phyloP scores from a whole-genome alignment of 2,329 filamentous ascomycete species.

The Allantophomopsis cytisporea region DNA sequence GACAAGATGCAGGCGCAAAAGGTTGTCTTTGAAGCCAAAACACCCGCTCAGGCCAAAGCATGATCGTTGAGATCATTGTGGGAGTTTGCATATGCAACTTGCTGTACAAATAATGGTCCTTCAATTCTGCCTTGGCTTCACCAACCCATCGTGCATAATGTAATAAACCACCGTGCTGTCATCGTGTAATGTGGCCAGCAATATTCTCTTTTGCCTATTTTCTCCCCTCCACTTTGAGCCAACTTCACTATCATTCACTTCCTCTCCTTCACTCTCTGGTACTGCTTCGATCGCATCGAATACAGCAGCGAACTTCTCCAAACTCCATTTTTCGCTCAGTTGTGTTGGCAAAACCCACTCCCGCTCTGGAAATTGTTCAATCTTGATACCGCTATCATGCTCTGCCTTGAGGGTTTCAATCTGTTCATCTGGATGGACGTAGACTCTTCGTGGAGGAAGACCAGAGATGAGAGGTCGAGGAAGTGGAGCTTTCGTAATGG shows the following conservation, averaged over 20 bases:
- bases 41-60: neutral
- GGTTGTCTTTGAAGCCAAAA: constrained; percentile 43
- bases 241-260: constrained; percentile 8
- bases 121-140: constrained; percentile 76
- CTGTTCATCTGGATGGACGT: constrained; percentile 74
- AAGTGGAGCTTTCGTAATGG: constrained; percentile 24
- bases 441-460: constrained; percentile 58
- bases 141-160: constrained; percentile 72
- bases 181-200: constrained; percentile 64
- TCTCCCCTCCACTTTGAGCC: constrained; percentile 28
- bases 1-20: constrained; percentile 63
- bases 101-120: too few relatives aligned
- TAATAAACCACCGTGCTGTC: constrained; percentile 81
- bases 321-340: constrained; percentile 58
- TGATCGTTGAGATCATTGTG: neutral
- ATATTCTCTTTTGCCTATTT: constrained; percentile 47
- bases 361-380: constrained; percentile 37
- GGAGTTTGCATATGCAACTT: too few relatives aligned
- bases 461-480: constrained; percentile 57
- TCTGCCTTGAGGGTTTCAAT: constrained; percentile 54
- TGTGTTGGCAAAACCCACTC: constrained; percentile 73
- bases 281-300: constrained; percentile 48
- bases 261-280: constrained; percentile 21
- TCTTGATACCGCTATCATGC: constrained; percentile 28
- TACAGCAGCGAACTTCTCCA: constrained; percentile 50